Base-by-base conservation (phyloP, 2,329 filamentous ascomycete species). In the Hymenoscyphus scutula region DNA sequence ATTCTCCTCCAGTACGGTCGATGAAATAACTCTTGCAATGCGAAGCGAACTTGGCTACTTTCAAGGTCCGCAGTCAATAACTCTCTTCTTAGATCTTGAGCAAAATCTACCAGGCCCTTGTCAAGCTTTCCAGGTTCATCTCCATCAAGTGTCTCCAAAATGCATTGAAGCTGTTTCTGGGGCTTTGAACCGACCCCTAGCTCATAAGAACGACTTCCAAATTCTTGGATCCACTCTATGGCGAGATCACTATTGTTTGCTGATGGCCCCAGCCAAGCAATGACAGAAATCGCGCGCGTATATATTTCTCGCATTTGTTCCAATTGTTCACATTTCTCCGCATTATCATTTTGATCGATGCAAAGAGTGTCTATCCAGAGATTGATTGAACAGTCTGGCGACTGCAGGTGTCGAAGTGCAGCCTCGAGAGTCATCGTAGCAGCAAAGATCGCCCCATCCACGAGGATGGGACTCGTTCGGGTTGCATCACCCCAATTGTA, bases 351-450 rank as follows among this genome's bases (percentile, higher is more conserved):
- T 61, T 72, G 70, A 53, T 72, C 62, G 54, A 72, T 67, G 53
- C 69, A 72, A 7, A 72, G 53, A 19, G 70, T 64, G 58, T 72
- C 71, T 5, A 70, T 63, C 71, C 70, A 72, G 0, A 72, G 32
- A 30, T 30, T 30, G 15, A 61, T 51, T 23, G 25, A 11, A 5
- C 23, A 3, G 15, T 58, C 25, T 11, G n/a, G 10, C 10, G 17
- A 15, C n/a, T 53, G 23, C 3, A 64, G 48, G 19, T 55, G 30
- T 25, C 59, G 55, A 27, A 64, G 51, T 19, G 62, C 62, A 11
- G 15, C 6, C 13, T 59, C 38, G 5, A 62, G 56, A 53, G 62
- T 64, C 17, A n/a, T 19, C 6, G 54, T 58, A 4, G 37, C 37
- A 8, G 27, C 15, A 11, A 62, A 23, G 17, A n/a, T 5, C 10